A percentile compares a stretch with the other conserved stretches of the same genome.
phyloP scores from a whole-genome alignment of 306 rosid species.

The Dalbergia cultrata region DNA sequence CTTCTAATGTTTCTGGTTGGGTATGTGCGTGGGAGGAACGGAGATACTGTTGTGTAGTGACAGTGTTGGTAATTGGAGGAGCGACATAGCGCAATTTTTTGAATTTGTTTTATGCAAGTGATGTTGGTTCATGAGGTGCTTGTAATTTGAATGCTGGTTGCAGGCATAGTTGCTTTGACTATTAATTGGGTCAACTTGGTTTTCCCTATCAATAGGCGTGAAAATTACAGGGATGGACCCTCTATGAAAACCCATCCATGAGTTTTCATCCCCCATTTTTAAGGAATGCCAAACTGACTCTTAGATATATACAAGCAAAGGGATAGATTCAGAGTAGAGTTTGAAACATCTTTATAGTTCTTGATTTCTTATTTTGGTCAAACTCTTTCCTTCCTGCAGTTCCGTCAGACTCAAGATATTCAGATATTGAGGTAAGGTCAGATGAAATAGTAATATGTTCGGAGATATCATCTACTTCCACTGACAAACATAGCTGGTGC shows the following conservation, averaged over 20 bases:
- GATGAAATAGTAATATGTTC: constrained; percentile 67
- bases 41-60: neutral
- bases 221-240: no score
- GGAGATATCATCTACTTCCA: constrained; percentile 56
- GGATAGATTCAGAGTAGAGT: constrained; percentile 15
- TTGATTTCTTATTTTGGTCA: constrained; percentile 43
- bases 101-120: constrained; percentile 17
- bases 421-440: constrained; percentile 69
- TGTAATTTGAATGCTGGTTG: constrained; percentile 22
- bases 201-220: no score
- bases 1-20: neutral
- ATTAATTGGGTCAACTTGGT: neutral
- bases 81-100: neutral
- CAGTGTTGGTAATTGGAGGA: neutral
- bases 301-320: neutral
- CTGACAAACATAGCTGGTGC: constrained; percentile 77
- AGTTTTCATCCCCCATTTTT: neutral
- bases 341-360: constrained; percentile 28
- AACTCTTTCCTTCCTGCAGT: constrained; percentile 56
- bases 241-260: neutral
- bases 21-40: constrained; percentile 6
- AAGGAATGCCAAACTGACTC: constrained; percentile 17
- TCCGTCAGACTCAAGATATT: constrained; percentile 65
- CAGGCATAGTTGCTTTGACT: constrained; percentile 12
- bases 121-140: constrained; percentile 20